Conservation (phyloP, 2,329 filamentous ascomycete genomes). For the Basipetospora chlamydospora region DNA sequence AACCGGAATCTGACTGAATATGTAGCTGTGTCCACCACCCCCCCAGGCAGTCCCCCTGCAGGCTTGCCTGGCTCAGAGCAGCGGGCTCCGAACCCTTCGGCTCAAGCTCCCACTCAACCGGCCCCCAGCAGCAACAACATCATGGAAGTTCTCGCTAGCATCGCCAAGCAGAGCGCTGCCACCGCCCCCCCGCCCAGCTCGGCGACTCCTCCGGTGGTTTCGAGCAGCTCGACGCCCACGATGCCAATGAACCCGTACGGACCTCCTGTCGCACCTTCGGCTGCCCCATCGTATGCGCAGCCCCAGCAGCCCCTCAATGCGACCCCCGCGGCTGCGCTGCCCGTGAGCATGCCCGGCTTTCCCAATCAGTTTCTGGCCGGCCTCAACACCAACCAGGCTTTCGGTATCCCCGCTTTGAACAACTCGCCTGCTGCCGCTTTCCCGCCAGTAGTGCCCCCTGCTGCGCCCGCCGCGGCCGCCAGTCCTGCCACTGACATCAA, state of each 20-base stretch:
- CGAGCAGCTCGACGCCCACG: slow-evolving; percentile 23
- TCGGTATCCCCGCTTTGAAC: slow-evolving; percentile 8
- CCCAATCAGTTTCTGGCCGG: slow-evolving; percentile 3
- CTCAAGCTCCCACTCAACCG: slow-evolving; percentile 11
- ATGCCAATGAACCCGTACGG: slow-evolving; percentile 18
- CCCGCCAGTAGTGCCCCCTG: slow-evolving; percentile 36
- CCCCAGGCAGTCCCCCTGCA: slow-evolving; percentile 45
- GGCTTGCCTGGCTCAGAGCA: slow-evolving; percentile 17
- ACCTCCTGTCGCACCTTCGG: slow-evolving; percentile 10
- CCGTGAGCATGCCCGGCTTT: neutral
- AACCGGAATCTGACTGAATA: neutral
- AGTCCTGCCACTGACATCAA: slow-evolving; percentile 26
- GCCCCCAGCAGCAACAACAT: slow-evolving; percentile 7
- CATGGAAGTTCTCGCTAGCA: slow-evolving; percentile 64
- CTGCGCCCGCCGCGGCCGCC: slow-evolving; percentile 20
- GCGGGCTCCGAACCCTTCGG: neutral
- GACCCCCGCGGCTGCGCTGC: slow-evolving; percentile 10
- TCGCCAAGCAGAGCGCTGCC: slow-evolving; percentile 58
- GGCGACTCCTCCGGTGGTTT: neutral
- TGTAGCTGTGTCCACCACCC: slow-evolving; percentile 56
- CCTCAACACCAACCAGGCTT: slow-evolving; percentile 15
- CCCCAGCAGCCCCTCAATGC: slow-evolving; percentile 12
- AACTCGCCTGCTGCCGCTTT: slow-evolving; percentile 23
- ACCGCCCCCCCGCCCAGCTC: slow-evolving; percentile 19
- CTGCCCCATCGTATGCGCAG: slow-evolving; percentile 14